Base-by-base conservation (phyloP, 768 basidiomycete species). In the Trametes villosa region DNA sequence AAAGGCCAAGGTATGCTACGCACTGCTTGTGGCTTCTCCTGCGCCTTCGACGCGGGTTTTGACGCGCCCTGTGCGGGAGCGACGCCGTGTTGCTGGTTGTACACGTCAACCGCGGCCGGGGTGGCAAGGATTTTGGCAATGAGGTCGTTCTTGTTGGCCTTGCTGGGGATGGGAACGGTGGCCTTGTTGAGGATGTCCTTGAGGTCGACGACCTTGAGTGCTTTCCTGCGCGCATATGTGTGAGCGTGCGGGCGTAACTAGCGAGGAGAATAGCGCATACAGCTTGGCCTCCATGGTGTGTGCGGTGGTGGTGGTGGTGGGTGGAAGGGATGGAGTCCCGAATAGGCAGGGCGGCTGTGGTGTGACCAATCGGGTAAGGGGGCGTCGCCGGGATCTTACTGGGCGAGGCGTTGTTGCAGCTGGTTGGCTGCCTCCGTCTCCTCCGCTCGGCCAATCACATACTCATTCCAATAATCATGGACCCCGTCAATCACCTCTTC, bases 141-240 rank as follows among this genome's bases (percentile, higher is more conserved):
- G 69, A 92, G 85, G 65, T 89, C 89, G 0, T 75, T 68, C 72
- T 91, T 92, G 69, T 82, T 88, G 7, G 83, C 79, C 69, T 86
- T 86, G 67, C 81, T 74, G 0, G 84, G 81, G 33, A 78, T 71
- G 5, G 81, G 47, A 55, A 84, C 75, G 34, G 69, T 59, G 22
- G 87, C 88, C 46, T 77, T 78, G 53, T 77, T 42, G 69, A 90
- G 83, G 61, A 90, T 82, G 57, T 83, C 79, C 68, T 77, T 85
- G 72, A 91, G 84, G 65, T 91, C 88, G 34, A 81, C 80, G 70
- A 89, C 89, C 72, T 88, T 89, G 77, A 91, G 84, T 0, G 85
- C 74, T 72, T 85, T 86, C 60, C 80, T 80, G 68, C 58, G 53
- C 11, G 26, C 48, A 31, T 34, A 54, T 60, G 1, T 50, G 59